Percentiles rank a stretch among this genome's conserved stretches.
Conservation (phyloP, 306 rosid species). For the Pachyrhizus erosus region DNA sequence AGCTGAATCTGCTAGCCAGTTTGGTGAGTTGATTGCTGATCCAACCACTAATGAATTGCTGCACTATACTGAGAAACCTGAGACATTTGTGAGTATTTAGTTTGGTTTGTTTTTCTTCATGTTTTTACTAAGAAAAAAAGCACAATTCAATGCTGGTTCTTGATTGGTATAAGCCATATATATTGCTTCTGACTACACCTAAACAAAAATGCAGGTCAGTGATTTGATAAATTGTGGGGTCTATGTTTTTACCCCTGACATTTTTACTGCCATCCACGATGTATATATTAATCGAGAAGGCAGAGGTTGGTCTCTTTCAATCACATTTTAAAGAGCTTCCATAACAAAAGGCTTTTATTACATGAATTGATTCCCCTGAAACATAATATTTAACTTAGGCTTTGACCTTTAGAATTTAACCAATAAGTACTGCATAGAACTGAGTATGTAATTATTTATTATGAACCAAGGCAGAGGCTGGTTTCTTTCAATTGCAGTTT, state of each 20-base stretch:
- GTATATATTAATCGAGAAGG: slow-evolving; percentile 75
- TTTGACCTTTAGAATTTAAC: neutral
- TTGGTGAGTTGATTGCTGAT: slow-evolving; percentile 95
- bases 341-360: neutral
- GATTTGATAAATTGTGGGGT: slow-evolving; percentile 92
- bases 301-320: slow-evolving; percentile 63
- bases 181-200: slow-evolving; percentile 28
- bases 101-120: slow-evolving; percentile 28
- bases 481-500: neutral
- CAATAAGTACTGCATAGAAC: neutral
- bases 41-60: slow-evolving; percentile 83
- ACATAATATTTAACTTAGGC: neutral
- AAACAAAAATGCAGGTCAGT: slow-evolving; percentile 66
- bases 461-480: neutral
- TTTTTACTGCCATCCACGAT: slow-evolving; percentile 68
- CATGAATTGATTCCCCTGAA: slow-evolving; percentile 26
- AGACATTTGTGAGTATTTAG: slow-evolving; percentile 76
- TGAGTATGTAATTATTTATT: neutral
- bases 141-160: neutral
- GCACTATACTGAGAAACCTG: slow-evolving; percentile 99
- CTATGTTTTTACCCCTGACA: slow-evolving; percentile 76
- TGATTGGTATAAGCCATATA: neutral
- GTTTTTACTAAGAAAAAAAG: neutral
- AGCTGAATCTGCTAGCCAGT: slow-evolving; percentile 84
- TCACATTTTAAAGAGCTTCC: neutral